Evolutionary conservation across 1,284 basidiomycete species (phyloP).

Genomic region (Sporisorium iseilematis-ciliati): DNA sequence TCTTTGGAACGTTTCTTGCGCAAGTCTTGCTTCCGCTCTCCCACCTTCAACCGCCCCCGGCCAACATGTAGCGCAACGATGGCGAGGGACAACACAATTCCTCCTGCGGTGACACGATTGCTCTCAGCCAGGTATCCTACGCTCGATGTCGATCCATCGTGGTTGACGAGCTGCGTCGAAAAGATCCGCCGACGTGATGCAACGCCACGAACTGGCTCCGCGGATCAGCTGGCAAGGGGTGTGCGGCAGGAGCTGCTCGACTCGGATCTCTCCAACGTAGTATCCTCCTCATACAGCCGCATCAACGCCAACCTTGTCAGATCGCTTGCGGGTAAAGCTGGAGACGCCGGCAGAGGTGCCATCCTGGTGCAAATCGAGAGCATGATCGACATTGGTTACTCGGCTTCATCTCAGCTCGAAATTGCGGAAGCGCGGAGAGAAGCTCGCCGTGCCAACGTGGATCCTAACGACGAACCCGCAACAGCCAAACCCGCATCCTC

Average conservation of each 20-base stretch:
- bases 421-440: conserved; percentile 46
- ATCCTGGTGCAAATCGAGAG: conserved; percentile 42
- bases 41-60: conserved; percentile 5
- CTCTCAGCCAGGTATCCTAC: conserved; percentile 47
- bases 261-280: conserved; percentile 25
- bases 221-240: conserved; percentile 34
- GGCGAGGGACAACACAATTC: conserved; percentile 9
- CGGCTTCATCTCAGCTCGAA: conserved; percentile 39
- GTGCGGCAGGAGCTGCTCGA: conserved; percentile 43
- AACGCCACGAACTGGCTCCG: neutral
- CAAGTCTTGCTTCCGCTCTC: conserved; percentile 5
- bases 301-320: conserved; percentile 2
- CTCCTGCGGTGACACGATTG: conserved; percentile 35
- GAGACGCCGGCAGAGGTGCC: conserved; percentile 18
- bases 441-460: conserved; percentile 33
- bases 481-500: conserved; percentile 13
- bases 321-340: conserved; percentile 15
- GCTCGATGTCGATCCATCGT: conserved; percentile 22
- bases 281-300: conserved; percentile 9
- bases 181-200: conserved; percentile 10
- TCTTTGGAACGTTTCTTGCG: neutral
- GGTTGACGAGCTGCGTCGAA: conserved; percentile 29
- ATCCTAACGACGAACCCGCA: conserved; percentile 23
- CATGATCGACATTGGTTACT: conserved; percentile 49
- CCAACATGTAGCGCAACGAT: conserved; percentile 29